These are phyloP conservation scores for Podaxis sp. DNA, from an alignment of 768 basidiomycete species.

Conservation along the genomic window DNA sequence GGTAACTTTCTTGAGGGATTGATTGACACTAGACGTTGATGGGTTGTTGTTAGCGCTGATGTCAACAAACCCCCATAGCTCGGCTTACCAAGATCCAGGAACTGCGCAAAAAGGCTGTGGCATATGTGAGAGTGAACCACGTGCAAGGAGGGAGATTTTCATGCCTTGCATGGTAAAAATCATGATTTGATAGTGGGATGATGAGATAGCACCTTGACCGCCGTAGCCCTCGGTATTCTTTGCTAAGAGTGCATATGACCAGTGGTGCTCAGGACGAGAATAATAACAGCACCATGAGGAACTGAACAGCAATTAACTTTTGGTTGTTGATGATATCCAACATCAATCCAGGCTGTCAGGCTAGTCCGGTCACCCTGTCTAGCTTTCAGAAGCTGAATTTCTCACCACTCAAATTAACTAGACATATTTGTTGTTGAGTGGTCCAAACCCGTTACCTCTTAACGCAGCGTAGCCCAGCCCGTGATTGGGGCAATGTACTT, in stretches of 20 bases:
- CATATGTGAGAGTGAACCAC: neutral
- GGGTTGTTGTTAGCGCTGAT: neutral
- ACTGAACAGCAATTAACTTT: neutral
- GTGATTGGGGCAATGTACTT: neutral
- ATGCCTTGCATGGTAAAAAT: too few species aligned
- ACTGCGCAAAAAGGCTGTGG: neutral
- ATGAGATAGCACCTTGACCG: too few species aligned
- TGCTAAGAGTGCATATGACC: neutral
- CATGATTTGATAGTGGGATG: too few species aligned
- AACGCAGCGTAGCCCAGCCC: neutral
- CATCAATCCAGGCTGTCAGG: neutral
- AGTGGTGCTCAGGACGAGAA: neutral
- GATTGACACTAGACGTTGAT: neutral
- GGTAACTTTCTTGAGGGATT: neutral
- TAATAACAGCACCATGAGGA: neutral
- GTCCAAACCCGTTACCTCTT: too few species aligned
- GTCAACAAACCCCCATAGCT: neutral
- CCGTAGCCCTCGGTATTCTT: neutral
- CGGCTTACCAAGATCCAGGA: neutral
- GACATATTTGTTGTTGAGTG: too few species aligned
- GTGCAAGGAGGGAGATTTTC: neutral
- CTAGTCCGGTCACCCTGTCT: neutral
- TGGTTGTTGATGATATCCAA: neutral
- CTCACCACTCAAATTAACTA: neutral
- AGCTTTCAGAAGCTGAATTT: neutral